phyloP scores from a whole-genome alignment of 2,329 filamentous ascomycete genomes.

The Trichoderma hamatum region DNA sequence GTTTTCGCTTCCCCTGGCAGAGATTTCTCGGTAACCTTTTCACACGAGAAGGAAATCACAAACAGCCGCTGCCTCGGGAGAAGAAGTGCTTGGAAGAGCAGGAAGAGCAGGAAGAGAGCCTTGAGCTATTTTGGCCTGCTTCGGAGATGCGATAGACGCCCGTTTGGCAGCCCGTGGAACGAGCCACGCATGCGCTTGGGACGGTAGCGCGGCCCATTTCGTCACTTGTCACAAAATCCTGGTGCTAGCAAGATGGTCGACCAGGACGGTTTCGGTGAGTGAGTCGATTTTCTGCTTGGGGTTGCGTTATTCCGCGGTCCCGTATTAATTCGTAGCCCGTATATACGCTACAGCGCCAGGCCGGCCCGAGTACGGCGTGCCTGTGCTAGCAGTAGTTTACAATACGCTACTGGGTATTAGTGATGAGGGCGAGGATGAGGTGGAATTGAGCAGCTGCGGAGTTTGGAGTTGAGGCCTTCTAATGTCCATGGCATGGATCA shows the following conservation, averaged over 20 bases:
- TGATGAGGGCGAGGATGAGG: background rate
- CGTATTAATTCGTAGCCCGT: background rate
- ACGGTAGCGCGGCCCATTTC: constrained; percentile 6
- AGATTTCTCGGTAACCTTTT: background rate
- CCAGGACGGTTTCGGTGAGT: background rate
- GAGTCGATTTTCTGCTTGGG: background rate
- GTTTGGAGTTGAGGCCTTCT: background rate
- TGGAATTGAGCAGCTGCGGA: background rate
- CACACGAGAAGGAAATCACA: background rate
- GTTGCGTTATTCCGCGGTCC: background rate
- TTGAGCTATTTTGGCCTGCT: background rate
- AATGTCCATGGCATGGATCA: background rate
- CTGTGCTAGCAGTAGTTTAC: background rate
- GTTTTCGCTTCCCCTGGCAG: background rate
- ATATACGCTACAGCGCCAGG: background rate
- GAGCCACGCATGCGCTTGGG: constrained; percentile 1
- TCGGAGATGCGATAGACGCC: constrained; percentile 3
- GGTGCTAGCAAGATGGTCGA: background rate
- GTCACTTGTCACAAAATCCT: constrained; percentile 20
- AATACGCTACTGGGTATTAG: background rate
- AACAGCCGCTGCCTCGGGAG: background rate
- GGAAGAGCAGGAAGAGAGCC: background rate
- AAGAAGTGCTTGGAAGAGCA: background rate
- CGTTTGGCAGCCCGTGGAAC: constrained; percentile 4
- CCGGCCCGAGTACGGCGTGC: background rate